Evolutionary conservation across 345 rosid genomes (phyloP), one percentile per base, ranked within the genome.

Genomic region (Trapa incisa): DNA sequence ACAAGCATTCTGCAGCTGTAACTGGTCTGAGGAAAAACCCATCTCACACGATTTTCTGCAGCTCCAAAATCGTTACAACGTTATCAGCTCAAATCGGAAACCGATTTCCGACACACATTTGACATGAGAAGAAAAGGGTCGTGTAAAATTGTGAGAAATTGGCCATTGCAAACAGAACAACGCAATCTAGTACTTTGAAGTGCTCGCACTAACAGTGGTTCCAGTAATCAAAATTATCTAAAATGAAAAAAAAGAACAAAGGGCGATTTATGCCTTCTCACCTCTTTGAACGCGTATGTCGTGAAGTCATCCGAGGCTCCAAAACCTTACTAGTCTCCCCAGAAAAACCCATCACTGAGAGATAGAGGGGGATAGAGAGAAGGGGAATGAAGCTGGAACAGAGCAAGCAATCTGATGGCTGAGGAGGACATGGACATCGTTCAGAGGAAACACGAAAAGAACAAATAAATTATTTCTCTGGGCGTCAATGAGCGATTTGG

Each of bases 221-320:
- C 48, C 11, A 45, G 48, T 45, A 45, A 45, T 45, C 48, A 70
- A 37, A 69, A 64, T 70, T 63, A 74, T 22, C 29, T 22, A 22
- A 22, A 22, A 56, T 22, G 63, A 75, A 76, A 80, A 67, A 58
- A 75, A 72, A 75, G 67, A 72, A 73, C 22, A 75, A 22, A 22
- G 62, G 58, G 5, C 29, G 29, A n/a, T 69, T 48, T 48, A 71
- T 57, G 53, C 22, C 14, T 22, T 22, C 29, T 37, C 75, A 94
- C 99, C 99, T 94, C 79, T 87, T 86, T 67, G 96, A 86, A 80
- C 97, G 95, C 79, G 83, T 85, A 84, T 94, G 95, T 57, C 67
- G 69, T 14, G 81, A 67, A 65, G 73, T 74, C 81, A 78, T 67
- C 72, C 81, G 83, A 77, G 77, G 63, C 66, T 86, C 93, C 79